These are phyloP conservation scores for Fonsecaea erecta DNA, from an alignment of 2,329 filamentous ascomycete species.

Conservation along the genomic window DNA sequence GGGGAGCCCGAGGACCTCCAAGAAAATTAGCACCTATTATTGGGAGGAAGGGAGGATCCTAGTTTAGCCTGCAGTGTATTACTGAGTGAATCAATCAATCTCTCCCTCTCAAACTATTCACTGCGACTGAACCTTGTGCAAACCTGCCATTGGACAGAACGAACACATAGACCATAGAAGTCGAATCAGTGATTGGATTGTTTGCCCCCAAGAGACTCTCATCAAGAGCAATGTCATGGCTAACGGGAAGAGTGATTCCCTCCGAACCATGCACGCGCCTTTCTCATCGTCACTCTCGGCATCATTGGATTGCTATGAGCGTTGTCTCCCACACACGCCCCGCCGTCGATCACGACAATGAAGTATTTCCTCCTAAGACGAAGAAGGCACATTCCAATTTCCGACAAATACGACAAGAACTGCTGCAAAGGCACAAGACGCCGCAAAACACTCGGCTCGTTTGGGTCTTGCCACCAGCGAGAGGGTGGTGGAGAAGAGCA, in stretches of 20 bases:
- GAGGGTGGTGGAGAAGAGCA: constrained; percentile 20
- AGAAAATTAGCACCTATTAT: too few species aligned
- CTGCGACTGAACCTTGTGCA: too few species aligned
- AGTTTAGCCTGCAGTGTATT: too few species aligned
- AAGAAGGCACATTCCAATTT: background rate
- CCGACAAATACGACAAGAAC: constrained; percentile 26
- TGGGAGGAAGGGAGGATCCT: too few species aligned
- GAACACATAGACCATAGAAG: too few species aligned
- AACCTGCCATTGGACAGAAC: too few species aligned
- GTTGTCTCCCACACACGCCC: background rate
- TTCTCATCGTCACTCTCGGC: background rate
- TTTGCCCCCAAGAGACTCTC: background rate
- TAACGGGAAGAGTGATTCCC: background rate
- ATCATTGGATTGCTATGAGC: background rate
- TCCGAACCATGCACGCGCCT: background rate
- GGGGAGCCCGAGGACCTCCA: too few species aligned
- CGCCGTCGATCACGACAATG: background rate
- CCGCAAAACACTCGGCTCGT: constrained; percentile 22
- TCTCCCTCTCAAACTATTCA: too few species aligned
- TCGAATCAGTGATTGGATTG: background rate
- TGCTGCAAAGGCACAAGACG: constrained; percentile 26
- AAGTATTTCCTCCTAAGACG: background rate
- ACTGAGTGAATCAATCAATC: too few species aligned
- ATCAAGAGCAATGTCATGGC: background rate
- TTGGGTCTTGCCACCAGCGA: constrained; percentile 10